Percentiles rank a stretch among this genome's conserved stretches.
phyloP scores from a whole-genome alignment of 495 filamentous ascomycete species.

The Collariella sp. region DNA sequence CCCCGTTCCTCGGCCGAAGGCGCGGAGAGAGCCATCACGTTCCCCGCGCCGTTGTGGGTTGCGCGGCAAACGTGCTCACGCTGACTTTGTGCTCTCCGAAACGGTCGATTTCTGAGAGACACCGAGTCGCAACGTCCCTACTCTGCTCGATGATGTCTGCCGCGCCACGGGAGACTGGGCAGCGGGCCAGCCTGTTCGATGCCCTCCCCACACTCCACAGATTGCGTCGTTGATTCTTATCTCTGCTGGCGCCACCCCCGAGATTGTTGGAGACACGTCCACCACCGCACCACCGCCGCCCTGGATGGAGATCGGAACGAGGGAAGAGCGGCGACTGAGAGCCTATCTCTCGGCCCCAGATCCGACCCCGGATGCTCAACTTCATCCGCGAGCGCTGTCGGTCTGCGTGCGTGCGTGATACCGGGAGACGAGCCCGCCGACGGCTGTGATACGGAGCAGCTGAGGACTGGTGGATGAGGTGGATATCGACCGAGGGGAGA shows the following conservation, averaged over 20 bases:
- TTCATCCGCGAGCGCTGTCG: not conserved
- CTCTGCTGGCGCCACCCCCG: slow-evolving; percentile 22
- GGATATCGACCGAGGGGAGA: slow-evolving; percentile 10
- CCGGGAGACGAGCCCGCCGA: slow-evolving; percentile 1
- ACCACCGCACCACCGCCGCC: not conserved
- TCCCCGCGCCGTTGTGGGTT: too few species aligned
- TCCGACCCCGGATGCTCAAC: not conserved
- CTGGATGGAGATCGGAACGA: not conserved
- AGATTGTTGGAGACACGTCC: slow-evolving; percentile 18
- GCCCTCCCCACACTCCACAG: slow-evolving; percentile 18
- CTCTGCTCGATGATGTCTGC: not conserved
- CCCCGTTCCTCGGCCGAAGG: too few species aligned
- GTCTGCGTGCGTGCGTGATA: slow-evolving; percentile 4
- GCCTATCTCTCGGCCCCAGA: slow-evolving; percentile 4
- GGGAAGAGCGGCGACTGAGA: slow-evolving; percentile 1
- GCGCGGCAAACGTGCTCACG: not conserved
- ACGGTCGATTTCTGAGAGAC: not conserved
- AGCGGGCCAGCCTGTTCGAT: not conserved
- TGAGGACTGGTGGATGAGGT: too few species aligned
- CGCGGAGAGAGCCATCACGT: too few species aligned
- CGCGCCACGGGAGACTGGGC: not conserved
- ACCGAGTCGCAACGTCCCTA: not conserved
- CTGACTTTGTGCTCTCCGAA: not conserved
- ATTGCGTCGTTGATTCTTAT: slow-evolving; percentile 20
- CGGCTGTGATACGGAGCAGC: not conserved